These are phyloP conservation scores for Rhizopogon vesiculosus DNA, from an alignment of 768 basidiomycete species.

Conservation along the genomic window DNA sequence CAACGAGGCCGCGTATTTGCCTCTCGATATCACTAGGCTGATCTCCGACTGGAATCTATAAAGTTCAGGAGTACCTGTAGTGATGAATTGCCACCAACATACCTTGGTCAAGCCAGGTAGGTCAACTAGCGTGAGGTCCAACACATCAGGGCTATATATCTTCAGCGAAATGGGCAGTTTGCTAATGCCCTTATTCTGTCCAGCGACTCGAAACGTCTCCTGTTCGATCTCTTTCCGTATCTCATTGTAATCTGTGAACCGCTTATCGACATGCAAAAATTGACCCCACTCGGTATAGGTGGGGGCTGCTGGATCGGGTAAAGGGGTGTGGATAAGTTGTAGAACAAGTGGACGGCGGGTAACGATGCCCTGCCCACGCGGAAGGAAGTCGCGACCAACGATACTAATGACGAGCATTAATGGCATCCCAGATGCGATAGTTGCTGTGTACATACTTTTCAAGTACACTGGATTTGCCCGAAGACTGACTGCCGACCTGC, in stretches of 20 bases:
- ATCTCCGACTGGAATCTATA: slow-evolving; percentile 89
- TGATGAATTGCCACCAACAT: slow-evolving; percentile 14
- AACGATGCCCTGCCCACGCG: slow-evolving; percentile 89
- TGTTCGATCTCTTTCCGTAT: slow-evolving; percentile 96
- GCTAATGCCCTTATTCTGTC: slow-evolving; percentile 98
- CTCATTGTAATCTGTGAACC: slow-evolving; percentile 94
- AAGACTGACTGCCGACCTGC: slow-evolving; percentile 94
- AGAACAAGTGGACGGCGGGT: slow-evolving; percentile 93
- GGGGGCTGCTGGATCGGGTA: slow-evolving; percentile 40
- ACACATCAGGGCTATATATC: slow-evolving; percentile 93
- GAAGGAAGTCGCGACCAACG: slow-evolving; percentile 90
- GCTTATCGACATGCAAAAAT: slow-evolving; percentile 94
- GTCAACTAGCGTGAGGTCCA: slow-evolving; percentile 95
- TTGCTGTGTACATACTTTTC: slow-evolving; percentile 79
- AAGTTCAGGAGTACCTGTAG: not conserved
- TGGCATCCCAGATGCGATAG: not conserved
- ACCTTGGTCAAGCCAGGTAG: slow-evolving; percentile 96
- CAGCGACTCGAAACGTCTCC: slow-evolving; percentile 95
- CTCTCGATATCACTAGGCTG: slow-evolving; percentile 98
- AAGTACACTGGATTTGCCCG: slow-evolving; percentile 93
- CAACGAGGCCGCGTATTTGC: slow-evolving; percentile 91
- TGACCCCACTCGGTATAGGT: slow-evolving; percentile 86
- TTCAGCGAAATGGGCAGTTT: slow-evolving; percentile 92
- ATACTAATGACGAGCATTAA: slow-evolving; percentile 47
- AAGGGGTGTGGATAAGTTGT: slow-evolving; percentile 90